phyloP scores from a whole-genome alignment of 2,329 filamentous ascomycete genomes.

The Monilinia laxa region DNA sequence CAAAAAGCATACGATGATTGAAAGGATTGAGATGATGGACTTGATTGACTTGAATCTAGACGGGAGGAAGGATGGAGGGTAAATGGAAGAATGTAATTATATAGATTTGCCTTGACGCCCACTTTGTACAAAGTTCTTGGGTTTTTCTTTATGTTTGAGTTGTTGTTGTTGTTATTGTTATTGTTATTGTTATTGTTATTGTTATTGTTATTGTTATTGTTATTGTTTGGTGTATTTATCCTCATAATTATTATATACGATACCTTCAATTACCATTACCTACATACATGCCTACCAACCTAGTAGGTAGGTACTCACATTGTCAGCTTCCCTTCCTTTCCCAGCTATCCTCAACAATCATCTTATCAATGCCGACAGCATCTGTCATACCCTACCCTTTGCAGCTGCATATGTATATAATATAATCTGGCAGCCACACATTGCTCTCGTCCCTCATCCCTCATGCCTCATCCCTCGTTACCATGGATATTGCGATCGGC shows the following conservation, averaged over 20 bases:
- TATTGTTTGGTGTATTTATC: not conserved
- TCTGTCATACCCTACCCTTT: not conserved
- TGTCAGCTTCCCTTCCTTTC: not conserved
- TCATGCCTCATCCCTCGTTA: not conserved
- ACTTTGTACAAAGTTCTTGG: not conserved
- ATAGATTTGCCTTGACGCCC: not conserved
- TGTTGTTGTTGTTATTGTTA: not conserved
- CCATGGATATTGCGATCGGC: not conserved
- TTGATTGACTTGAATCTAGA: not conserved
- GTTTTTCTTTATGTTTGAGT: not conserved
- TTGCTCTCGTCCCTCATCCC: not conserved
- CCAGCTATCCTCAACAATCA: not conserved
- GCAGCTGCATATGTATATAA: not conserved
- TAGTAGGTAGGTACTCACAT: not conserved
- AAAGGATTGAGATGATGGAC: not conserved
- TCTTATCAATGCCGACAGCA: too few species aligned
- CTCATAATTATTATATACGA: not conserved
- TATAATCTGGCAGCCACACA: not conserved
- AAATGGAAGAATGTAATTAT: not conserved
- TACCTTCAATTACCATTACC: too few species aligned
- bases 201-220: not conserved
- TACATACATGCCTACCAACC: too few species aligned
- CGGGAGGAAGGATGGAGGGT: not conserved
- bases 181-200: not conserved
- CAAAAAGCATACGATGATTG: slow-evolving; percentile 23